Conservation (phyloP, 2,329 filamentous ascomycete genomes). For the Didymellaceae sp. region DNA sequence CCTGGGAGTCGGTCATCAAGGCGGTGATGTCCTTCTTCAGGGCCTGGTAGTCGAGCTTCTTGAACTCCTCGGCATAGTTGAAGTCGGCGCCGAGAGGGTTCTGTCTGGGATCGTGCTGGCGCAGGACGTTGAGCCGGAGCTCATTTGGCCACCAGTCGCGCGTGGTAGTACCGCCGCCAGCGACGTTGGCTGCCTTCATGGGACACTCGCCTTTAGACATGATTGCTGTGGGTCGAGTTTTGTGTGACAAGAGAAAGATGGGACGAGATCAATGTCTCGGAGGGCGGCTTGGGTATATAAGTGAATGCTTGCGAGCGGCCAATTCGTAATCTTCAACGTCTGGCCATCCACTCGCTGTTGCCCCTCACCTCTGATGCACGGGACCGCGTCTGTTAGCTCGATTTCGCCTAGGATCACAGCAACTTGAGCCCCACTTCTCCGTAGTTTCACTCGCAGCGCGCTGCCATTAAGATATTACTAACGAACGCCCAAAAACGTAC, state of each 20-base stretch:
- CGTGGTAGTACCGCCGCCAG: constrained; percentile 71
- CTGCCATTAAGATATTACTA: constrained; percentile 2
- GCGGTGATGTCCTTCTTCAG: constrained; percentile 76
- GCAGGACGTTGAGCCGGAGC: constrained; percentile 73
- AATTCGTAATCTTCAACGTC: constrained; percentile 40
- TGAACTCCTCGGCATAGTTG: constrained; percentile 76
- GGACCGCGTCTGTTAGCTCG: constrained; percentile 33
- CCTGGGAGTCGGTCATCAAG: constrained; percentile 79
- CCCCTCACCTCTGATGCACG: constrained; percentile 29
- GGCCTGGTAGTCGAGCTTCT: constrained; percentile 71
- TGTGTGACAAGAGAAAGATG: constrained; percentile 14
- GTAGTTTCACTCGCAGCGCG: background rate
- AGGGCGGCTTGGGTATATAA: constrained; percentile 27
- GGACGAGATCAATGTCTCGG: constrained; percentile 6
- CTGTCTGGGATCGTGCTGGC: constrained; percentile 69
- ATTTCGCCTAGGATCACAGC: constrained; percentile 18
- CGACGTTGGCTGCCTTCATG: constrained; percentile 43
- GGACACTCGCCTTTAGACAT: constrained; percentile 47
- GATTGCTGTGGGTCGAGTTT: constrained; percentile 30
- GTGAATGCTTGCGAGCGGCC: constrained; percentile 26
- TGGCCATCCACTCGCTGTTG: constrained; percentile 33
- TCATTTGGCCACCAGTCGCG: constrained; percentile 76
- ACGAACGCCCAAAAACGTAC: background rate
- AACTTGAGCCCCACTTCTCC: constrained; percentile 10
- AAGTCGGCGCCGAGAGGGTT: constrained; percentile 72